These are phyloP conservation scores for Ascoidea asiatica DNA, from an alignment of 805 yeast species.

Conservation along the genomic window DNA sequence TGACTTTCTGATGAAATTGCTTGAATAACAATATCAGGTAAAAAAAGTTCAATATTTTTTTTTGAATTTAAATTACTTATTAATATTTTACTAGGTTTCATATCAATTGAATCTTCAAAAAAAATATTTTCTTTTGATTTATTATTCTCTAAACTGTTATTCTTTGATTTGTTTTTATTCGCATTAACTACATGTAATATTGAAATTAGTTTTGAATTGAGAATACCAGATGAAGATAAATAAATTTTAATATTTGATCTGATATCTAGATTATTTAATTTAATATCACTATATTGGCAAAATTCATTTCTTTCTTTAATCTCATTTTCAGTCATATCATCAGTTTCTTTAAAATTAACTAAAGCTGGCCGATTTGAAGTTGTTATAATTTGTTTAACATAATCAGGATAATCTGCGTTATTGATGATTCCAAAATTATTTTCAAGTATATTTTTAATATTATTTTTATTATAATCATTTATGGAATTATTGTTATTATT, in stretches of 20 bases:
- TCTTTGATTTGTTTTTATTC: constrained; percentile 21
- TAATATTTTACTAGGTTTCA: constrained; percentile 20
- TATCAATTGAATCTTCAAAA: constrained; percentile 14
- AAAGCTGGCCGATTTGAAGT: constrained; percentile 4
- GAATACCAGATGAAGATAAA: constrained; percentile 12
- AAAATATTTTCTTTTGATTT: constrained; percentile 21
- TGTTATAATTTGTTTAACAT: constrained; percentile 3
- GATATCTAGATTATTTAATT: constrained; percentile 14
- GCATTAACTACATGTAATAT: constrained; percentile 17
- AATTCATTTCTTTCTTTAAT: constrained; percentile 15
- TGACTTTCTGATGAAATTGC: constrained; percentile 32
- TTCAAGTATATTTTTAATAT: background rate
- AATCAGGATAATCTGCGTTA: constrained; percentile 7
- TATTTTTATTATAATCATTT: background rate
- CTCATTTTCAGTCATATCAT: constrained; percentile 15
- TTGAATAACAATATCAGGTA: constrained; percentile 23
- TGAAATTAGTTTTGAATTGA: constrained; percentile 19
- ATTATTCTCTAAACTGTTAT: constrained; percentile 8
- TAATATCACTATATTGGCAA: constrained; percentile 17
- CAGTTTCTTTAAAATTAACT: constrained; percentile 3
- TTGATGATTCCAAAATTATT: background rate
- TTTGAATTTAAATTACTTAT: constrained; percentile 22
- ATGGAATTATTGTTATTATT: background rate
- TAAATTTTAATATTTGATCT: background rate
- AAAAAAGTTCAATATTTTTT: constrained; percentile 26